A percentile compares a stretch with the other conserved stretches of the same genome.
Evolutionary conservation across 208 protist genomes (phyloP).

Genomic region (Acanthamoeba quina): DNA sequence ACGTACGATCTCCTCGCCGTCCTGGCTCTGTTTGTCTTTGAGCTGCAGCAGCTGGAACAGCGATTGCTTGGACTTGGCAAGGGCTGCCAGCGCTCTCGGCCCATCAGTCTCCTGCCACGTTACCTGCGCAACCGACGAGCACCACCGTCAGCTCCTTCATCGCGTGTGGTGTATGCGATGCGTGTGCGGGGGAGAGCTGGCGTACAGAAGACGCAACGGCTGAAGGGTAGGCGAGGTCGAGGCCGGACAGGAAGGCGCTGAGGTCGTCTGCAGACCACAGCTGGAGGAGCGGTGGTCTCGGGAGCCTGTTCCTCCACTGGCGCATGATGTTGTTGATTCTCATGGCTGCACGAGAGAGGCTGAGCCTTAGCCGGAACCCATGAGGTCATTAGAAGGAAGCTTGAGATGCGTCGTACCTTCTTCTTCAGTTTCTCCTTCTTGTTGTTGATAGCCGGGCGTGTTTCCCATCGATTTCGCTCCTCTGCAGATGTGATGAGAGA

Average conservation of each 20-base stretch:
- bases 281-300: background rate
- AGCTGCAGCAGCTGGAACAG: slow-evolving; percentile 1
- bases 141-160: background rate
- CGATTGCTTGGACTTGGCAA: background rate
- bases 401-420: background rate
- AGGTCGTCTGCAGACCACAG: slow-evolving; percentile 22
- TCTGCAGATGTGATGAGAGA: no score
- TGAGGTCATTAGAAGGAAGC: background rate
- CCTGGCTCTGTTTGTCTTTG: background rate
- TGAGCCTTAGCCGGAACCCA: background rate
- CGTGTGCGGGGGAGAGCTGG: background rate
- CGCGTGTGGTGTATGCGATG: background rate
- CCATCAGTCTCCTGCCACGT: slow-evolving; percentile 20
- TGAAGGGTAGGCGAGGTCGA: background rate
- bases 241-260: background rate
- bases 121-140: background rate
- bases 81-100: background rate
- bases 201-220: background rate
- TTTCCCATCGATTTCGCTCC: background rate
- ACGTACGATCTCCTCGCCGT: background rate
- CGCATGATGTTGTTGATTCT: background rate
- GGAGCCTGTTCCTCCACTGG: background rate
- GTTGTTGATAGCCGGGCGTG: background rate
- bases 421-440: background rate
- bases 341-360: background rate